These are phyloP conservation scores for Bipolaris zeicola DNA, from an alignment of 2,329 filamentous ascomycete species.

Conservation along the genomic window DNA sequence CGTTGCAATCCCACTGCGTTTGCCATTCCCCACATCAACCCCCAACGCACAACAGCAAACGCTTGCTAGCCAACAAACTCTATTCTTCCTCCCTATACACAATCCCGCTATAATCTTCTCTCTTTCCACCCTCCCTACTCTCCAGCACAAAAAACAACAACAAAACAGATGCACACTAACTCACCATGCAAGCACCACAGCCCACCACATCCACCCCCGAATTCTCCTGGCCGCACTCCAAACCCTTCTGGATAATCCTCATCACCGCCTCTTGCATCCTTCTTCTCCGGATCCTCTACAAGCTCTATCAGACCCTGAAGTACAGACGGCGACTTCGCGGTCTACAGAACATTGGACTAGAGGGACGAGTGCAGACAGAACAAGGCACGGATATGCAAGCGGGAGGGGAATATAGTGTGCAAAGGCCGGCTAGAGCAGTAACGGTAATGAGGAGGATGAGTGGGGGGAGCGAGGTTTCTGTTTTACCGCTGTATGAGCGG, in stretches of 20 bases:
- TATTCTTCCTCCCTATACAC: too few relatives aligned
- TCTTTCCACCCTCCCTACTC: too few relatives aligned
- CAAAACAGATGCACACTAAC: not conserved
- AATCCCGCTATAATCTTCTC: too few relatives aligned
- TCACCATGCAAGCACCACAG: not conserved
- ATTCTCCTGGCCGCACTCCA: conserved; percentile 4
- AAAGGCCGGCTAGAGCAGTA: not conserved
- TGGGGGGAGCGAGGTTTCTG: conserved; percentile 1
- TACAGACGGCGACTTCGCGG: not conserved
- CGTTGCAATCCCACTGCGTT: too few relatives aligned
- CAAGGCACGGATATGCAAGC: too few relatives aligned
- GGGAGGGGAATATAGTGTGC: not conserved
- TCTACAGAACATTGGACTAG: not conserved
- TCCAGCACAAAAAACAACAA: too few relatives aligned
- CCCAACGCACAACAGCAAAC: too few relatives aligned
- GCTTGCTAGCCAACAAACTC: too few relatives aligned
- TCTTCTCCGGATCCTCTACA: not conserved
- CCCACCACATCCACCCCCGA: not conserved
- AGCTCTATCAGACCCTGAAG: not conserved
- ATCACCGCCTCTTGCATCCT: not conserved
- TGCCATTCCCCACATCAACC: too few relatives aligned
- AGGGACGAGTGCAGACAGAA: not conserved
- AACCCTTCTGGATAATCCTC: conserved; percentile 2
- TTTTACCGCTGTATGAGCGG: conserved; percentile 6
- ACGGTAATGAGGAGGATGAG: not conserved